A percentile compares a stretch with the other conserved stretches of the same genome.
Evolutionary conservation across 352 stramenopile species (phyloP).

Genomic region (Thraustochytrium sp.): DNA sequence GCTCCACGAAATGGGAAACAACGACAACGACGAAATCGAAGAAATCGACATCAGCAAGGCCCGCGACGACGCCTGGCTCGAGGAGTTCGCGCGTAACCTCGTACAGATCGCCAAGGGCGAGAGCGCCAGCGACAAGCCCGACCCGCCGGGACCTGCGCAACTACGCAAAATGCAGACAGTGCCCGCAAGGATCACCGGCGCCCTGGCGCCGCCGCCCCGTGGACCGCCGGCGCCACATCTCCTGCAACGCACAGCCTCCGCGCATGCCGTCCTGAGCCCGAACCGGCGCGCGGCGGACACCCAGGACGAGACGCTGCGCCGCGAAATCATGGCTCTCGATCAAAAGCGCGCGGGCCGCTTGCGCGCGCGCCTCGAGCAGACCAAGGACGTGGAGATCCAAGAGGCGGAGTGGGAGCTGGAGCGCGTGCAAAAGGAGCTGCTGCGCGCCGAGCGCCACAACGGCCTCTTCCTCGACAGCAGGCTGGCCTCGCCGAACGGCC

Average conservation of each 20-base stretch:
- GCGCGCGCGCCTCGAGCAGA: neutral
- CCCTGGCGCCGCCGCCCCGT: neutral
- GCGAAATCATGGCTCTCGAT: neutral
- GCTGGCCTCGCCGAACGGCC: neutral
- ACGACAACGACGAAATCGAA: neutral
- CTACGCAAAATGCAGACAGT: neutral
- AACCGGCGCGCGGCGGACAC: no score
- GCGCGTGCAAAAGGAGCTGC: conserved; percentile 1
- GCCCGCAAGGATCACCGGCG: neutral
- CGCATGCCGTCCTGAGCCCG: neutral
- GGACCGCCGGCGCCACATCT: neutral
- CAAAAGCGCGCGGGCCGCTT: neutral
- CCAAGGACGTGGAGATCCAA: conserved; percentile 32
- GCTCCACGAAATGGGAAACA: neutral
- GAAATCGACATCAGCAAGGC: neutral
- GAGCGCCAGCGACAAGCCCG: neutral
- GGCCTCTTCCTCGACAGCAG: conserved; percentile 32
- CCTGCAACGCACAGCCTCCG: neutral
- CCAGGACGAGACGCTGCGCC: neutral
- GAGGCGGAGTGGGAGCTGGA: conserved; percentile 21
- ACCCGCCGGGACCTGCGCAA: neutral
- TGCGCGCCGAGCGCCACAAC: neutral
- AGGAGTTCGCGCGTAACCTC: neutral
- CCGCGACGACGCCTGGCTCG: neutral
- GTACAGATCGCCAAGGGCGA: neutral